phyloP scores from a whole-genome alignment of 192 early-diverging fungal species.

The Backusella westeae region DNA sequence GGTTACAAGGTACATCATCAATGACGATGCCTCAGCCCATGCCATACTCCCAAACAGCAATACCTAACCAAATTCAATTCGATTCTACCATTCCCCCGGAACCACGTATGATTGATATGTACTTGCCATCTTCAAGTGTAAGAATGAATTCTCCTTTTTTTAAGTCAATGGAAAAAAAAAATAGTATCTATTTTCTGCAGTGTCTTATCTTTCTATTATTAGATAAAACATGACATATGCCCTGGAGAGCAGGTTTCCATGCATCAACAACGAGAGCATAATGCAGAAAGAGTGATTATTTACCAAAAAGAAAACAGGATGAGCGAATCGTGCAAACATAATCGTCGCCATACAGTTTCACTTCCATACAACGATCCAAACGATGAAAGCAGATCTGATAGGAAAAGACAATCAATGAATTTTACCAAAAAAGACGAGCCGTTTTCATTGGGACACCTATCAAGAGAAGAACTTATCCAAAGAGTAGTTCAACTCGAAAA shows the following conservation, averaged over 20 bases:
- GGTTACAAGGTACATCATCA: not conserved
- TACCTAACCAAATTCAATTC: not conserved
- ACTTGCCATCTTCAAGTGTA: not conserved
- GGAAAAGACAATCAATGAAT: not conserved
- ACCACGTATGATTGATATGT: not conserved
- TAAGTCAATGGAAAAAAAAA: not conserved
- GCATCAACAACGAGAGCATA: not conserved
- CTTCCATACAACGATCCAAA: not conserved
- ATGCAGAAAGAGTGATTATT: not conserved
- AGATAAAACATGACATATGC: not conserved
- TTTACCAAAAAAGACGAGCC: not conserved
- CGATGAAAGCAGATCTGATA: not conserved
- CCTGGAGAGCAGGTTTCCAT: not conserved
- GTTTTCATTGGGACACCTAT: constrained; percentile 11
- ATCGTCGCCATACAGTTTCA: constrained; percentile 2
- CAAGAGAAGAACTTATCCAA: constrained; percentile 21
- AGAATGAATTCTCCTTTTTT: not conserved
- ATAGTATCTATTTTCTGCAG: not conserved
- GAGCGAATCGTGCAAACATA: not conserved
- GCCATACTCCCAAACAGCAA: not conserved
- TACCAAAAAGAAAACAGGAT: not conserved
- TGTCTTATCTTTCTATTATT: not conserved
- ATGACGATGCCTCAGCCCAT: not conserved
- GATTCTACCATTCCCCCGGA: not conserved
- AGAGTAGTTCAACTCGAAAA: constrained; percentile 26